phyloP scores from a whole-genome alignment of 2,329 filamentous ascomycete genomes.

The Verticillium albo-atrum region DNA sequence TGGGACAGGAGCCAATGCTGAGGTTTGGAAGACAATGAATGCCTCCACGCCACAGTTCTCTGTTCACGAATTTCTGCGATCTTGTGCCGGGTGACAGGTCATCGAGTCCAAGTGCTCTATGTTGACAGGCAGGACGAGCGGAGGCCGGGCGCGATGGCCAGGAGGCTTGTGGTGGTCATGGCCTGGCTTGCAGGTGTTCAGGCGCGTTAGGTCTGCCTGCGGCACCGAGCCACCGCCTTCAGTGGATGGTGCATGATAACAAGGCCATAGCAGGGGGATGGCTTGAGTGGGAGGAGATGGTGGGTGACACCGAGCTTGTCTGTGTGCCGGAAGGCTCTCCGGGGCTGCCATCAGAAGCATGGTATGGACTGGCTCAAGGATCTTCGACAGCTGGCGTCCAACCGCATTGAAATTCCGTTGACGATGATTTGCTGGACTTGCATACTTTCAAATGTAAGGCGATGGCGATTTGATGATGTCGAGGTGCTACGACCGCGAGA shows the following conservation, averaged over 20 bases:
- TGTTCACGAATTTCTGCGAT: conserved; percentile 35
- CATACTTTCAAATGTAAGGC: too few relatives aligned
- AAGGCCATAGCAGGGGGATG: not conserved
- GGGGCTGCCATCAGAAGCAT: too few relatives aligned
- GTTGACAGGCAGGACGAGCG: not conserved
- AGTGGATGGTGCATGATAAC: not conserved
- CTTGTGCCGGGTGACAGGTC: conserved; percentile 48
- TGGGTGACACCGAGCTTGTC: not conserved
- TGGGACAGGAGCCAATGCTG: not conserved
- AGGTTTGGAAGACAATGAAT: not conserved
- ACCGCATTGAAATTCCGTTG: too few relatives aligned
- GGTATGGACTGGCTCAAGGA: too few relatives aligned
- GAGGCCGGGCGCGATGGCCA: not conserved
- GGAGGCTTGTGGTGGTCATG: not conserved
- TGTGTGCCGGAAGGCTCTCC: not conserved
- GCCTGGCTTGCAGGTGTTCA: conserved; percentile 7
- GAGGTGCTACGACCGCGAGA: too few relatives aligned
- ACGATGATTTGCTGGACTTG: too few relatives aligned
- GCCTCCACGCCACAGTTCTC: conserved; percentile 18
- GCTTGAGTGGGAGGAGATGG: not conserved
- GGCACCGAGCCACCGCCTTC: not conserved
- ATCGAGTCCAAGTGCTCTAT: conserved; percentile 16
- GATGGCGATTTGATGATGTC: too few relatives aligned
- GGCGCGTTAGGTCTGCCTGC: not conserved
- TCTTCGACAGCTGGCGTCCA: too few relatives aligned